phyloP scores from a whole-genome alignment of 768 basidiomycete species.

The Serpula lacrymans region DNA sequence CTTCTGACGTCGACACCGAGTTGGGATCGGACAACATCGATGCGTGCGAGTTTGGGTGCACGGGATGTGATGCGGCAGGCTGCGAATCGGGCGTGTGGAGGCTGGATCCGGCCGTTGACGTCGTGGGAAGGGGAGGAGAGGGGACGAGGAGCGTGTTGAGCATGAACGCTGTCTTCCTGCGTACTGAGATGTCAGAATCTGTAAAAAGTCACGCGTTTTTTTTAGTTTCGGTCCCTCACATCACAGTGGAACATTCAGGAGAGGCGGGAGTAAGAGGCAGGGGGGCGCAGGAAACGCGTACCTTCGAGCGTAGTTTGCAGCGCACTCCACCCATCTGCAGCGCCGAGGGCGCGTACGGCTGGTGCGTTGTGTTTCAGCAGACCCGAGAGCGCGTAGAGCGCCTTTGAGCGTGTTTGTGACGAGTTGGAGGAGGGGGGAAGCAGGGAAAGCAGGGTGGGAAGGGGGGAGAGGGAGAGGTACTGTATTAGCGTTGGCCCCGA shows the following conservation, averaged over 20 bases:
- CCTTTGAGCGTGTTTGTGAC: constrained; percentile 65
- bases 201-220: constrained; percentile 6
- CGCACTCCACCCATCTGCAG: constrained; percentile 58
- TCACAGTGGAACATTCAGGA: constrained; percentile 2
- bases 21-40: constrained; percentile 54
- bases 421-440: constrained; percentile 53
- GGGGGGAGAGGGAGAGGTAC: constrained; percentile 65
- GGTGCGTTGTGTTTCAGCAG: constrained; percentile 72
- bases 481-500: constrained; percentile 27
- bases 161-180: constrained; percentile 77
- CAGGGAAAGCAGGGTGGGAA: constrained; percentile 60
- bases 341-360: constrained; percentile 54
- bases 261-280: background rate
- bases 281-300: too few relatives aligned
- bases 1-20: constrained; percentile 47
- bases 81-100: constrained; percentile 19
- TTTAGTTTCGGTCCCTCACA: too few relatives aligned
- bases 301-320: constrained; percentile 62
- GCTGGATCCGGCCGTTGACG: constrained; percentile 15
- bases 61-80: constrained; percentile 26
- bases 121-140: constrained; percentile 16
- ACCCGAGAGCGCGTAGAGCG: constrained; percentile 77
- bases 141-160: constrained; percentile 68
- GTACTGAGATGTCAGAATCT: constrained; percentile 78
- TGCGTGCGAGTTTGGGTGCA: constrained; percentile 75